phyloP scores from a whole-genome alignment of 2,329 filamentous ascomycete genomes.

The Tricladium varicosporioides region DNA sequence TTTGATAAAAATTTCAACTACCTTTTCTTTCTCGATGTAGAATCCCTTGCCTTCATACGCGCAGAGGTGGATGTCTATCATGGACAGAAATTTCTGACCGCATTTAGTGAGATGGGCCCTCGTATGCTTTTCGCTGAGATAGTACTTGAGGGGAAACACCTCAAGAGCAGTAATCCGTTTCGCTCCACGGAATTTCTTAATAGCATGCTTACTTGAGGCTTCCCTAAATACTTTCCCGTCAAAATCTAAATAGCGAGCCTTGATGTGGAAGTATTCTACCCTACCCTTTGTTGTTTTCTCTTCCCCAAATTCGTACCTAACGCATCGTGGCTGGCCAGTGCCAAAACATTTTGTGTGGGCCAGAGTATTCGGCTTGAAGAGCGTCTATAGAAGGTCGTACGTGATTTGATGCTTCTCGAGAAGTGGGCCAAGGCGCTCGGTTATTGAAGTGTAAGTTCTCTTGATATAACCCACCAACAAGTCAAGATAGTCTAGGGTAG shows the following conservation, averaged over 20 bases:
- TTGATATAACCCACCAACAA: constrained; percentile 7
- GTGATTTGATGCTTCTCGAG: constrained; percentile 30
- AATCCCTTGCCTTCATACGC: neutral
- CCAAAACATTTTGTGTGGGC: constrained; percentile 24
- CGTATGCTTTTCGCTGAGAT: neutral
- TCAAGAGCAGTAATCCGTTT: neutral
- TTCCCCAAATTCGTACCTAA: constrained; percentile 12
- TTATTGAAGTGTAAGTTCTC: constrained; percentile 6
- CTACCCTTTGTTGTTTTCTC: constrained; percentile 1
- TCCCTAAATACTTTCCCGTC: neutral
- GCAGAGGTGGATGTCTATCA: neutral
- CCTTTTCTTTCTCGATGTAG: neutral
- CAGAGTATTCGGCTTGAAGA: constrained; percentile 33
- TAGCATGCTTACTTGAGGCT: neutral
- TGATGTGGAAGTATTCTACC: constrained; percentile 3
- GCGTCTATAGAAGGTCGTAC: constrained; percentile 35
- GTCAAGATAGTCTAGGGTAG: constrained; percentile 4
- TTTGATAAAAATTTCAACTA: neutral
- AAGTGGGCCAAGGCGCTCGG: constrained; percentile 24
- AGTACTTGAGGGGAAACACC: neutral
- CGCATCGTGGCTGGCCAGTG: constrained; percentile 13
- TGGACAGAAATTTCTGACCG: neutral
- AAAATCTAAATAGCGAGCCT: neutral
- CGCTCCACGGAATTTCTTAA: constrained; percentile 3
- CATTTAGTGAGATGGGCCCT: neutral